phyloP scores from a whole-genome alignment of 495 filamentous ascomycete genomes.

The Lasiosphaeria hispida region DNA sequence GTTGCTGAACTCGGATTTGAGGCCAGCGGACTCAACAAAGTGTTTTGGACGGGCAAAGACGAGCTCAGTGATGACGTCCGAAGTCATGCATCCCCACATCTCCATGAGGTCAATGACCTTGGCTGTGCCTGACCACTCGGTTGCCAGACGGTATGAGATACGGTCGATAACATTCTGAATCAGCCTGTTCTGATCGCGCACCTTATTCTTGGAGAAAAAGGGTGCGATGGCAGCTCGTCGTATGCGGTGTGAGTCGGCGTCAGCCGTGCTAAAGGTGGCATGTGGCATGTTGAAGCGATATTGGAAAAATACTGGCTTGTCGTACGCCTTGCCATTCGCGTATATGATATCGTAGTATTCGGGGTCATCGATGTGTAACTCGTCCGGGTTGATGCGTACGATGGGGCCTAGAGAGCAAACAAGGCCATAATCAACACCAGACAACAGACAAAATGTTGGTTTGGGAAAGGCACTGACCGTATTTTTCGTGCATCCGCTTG shows the following conservation, averaged over 20 bases:
- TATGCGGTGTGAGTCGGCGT: constrained; percentile 4
- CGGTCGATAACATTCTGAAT: neutral
- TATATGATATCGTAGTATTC: constrained; percentile 3
- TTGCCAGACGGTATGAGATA: neutral
- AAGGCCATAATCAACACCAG: neutral
- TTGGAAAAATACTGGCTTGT: neutral
- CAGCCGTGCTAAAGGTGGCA: constrained; percentile 2
- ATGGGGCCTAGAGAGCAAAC: neutral
- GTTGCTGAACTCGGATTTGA: neutral
- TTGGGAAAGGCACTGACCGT: neutral
- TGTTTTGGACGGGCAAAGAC: neutral
- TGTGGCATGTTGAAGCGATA: constrained; percentile 2
- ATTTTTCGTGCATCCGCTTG: constrained; percentile 8
- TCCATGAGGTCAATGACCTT: neutral
- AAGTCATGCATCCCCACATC: neutral
- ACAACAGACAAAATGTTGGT: no score
- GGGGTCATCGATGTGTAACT: constrained; percentile 5
- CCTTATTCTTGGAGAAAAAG: constrained; percentile 2
- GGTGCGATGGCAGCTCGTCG: neutral
- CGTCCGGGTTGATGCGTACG: constrained; percentile 5
- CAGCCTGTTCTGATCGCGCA: neutral
- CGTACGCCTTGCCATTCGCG: neutral
- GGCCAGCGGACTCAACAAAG: neutral
- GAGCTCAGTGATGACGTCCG: constrained; percentile 5
- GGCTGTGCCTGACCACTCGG: neutral